Evolutionary conservation across 352 stramenopile genomes (phyloP).

Genomic region (Globisporangium canariense): DNA sequence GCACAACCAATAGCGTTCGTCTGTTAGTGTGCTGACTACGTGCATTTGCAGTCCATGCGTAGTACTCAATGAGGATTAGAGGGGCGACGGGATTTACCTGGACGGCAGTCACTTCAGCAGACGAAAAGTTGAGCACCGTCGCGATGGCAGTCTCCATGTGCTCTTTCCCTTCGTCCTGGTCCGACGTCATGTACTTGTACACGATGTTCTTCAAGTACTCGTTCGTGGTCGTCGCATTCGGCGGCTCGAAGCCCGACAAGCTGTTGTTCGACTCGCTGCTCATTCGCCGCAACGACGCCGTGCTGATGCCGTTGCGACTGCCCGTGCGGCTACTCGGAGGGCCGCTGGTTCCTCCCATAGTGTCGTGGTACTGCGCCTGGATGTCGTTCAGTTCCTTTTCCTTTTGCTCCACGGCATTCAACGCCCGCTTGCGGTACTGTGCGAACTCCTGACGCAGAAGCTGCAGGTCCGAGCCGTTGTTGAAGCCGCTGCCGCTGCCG

Average conservation of each 20-base stretch:
- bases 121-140: conserved; percentile 84
- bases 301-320: conserved; percentile 38
- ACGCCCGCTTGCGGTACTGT: conserved; percentile 68
- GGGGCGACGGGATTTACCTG: conserved; percentile 24
- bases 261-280: conserved; percentile 80
- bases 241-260: conserved; percentile 76
- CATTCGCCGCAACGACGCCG: conserved; percentile 50
- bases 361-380: conserved; percentile 56
- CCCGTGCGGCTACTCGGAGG: conserved; percentile 35
- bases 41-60: neutral
- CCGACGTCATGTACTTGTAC: conserved; percentile 90
- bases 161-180: conserved; percentile 78
- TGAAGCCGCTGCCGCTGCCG: conserved; percentile 21
- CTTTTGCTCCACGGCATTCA: conserved; percentile 81
- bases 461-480: conserved; percentile 50
- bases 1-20: neutral
- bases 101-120: conserved; percentile 54
- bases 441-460: conserved; percentile 76
- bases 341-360: conserved; percentile 26
- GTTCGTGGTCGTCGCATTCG: conserved; percentile 76
- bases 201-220: conserved; percentile 91
- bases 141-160: conserved; percentile 89
- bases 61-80: neutral
- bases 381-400: conserved; percentile 74
- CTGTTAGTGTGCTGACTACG: neutral